phyloP scores from a whole-genome alignment of 2,329 filamentous ascomycete species.

The Erysiphe pulchra region DNA sequence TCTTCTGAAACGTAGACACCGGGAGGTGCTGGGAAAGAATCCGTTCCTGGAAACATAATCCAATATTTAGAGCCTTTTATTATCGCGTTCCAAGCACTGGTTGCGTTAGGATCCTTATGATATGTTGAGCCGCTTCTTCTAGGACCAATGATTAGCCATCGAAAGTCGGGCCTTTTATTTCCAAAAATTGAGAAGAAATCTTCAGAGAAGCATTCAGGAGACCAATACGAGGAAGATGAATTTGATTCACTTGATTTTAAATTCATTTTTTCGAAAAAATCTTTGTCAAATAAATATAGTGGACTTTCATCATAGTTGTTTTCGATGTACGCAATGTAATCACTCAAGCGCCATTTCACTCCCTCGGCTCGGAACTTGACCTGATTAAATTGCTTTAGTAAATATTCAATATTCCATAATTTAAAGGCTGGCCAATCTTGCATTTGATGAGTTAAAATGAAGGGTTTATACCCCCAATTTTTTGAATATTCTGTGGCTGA shows the following conservation, averaged over 20 bases:
- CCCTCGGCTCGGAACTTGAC: slow-evolving; percentile 69
- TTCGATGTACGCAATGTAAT: slow-evolving; percentile 60
- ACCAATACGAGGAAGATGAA: slow-evolving; percentile 35
- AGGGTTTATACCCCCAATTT: slow-evolving; percentile 56
- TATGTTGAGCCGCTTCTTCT: slow-evolving; percentile 77
- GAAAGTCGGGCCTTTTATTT: slow-evolving; percentile 54
- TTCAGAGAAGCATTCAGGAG: slow-evolving; percentile 59
- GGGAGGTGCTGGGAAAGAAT: slow-evolving; percentile 30
- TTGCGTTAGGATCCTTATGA: slow-evolving; percentile 57
- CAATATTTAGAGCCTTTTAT: slow-evolving; percentile 82
- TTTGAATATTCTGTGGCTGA: slow-evolving; percentile 46
- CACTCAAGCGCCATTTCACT: slow-evolving; percentile 72
- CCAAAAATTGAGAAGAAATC: slow-evolving; percentile 67
- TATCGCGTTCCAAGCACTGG: slow-evolving; percentile 82
- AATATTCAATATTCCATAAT: slow-evolving; percentile 44
- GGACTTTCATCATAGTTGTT: slow-evolving; percentile 66
- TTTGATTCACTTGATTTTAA: slow-evolving; percentile 31
- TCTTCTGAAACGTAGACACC: slow-evolving; percentile 79
- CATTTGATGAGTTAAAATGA: slow-evolving; percentile 64
- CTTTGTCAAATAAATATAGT: slow-evolving; percentile 73
- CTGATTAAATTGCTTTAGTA: slow-evolving; percentile 37
- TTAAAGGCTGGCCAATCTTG: slow-evolving; percentile 55
- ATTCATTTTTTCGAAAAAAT: slow-evolving; percentile 66
- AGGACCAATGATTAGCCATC: slow-evolving; percentile 83
- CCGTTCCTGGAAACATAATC: slow-evolving; percentile 76